These are phyloP conservation scores for Termitomyces sp. DNA, from an alignment of 768 basidiomycete genomes.

Conservation along the genomic window DNA sequence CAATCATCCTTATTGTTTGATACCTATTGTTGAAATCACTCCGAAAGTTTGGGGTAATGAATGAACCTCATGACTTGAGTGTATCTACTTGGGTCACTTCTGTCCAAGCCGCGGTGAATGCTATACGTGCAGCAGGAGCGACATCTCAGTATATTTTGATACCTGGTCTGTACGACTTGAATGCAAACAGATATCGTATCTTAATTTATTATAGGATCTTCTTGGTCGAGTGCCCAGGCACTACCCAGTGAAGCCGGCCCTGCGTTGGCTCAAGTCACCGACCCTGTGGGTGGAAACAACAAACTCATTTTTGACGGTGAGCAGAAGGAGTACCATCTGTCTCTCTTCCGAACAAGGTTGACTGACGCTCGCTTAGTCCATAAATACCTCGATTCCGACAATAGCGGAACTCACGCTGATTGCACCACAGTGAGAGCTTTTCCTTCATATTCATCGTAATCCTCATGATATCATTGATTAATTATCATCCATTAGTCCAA, in stretches of 20 bases:
- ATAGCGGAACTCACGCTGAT: conserved; percentile 33
- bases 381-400: conserved; percentile 55
- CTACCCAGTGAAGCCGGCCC: conserved; percentile 41
- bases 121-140: conserved; percentile 52
- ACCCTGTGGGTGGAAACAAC: conserved; percentile 33
- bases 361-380: conserved; percentile 28
- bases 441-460: background rate
- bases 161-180: conserved; percentile 30
- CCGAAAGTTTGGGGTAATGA: conserved; percentile 35
- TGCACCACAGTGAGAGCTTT: conserved; percentile 19
- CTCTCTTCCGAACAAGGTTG: background rate
- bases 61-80: conserved; percentile 55
- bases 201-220: conserved; percentile 15
- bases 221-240: conserved; percentile 22
- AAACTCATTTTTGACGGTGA: conserved; percentile 46
- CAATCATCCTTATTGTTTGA: conserved; percentile 15
- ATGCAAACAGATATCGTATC: background rate
- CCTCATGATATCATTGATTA: background rate
- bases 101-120: conserved; percentile 52
- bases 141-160: conserved; percentile 49
- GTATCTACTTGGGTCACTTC: conserved; percentile 38
- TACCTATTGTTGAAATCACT: conserved; percentile 1
- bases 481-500: conserved; percentile 22
- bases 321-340: background rate
- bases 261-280: conserved; percentile 32